These are phyloP conservation scores for Puccinia novopanici DNA, from an alignment of 1,284 basidiomycete genomes.

Conservation along the genomic window DNA sequence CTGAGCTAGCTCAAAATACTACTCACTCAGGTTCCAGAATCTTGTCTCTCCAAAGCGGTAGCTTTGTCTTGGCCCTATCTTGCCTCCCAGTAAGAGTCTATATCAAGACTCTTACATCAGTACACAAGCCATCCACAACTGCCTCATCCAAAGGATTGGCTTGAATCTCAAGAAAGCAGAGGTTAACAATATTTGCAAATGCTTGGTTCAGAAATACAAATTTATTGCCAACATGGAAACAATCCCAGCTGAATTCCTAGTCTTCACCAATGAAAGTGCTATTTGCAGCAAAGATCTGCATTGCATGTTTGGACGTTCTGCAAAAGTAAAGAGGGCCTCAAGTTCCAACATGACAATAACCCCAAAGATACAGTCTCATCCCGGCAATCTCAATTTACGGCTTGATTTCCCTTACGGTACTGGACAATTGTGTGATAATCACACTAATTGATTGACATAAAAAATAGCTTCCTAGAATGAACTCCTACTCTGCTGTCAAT, in stretches of 20 bases:
- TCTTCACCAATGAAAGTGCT: background rate
- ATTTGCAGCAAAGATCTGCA: slow-evolving; percentile 1
- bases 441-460: too few species aligned
- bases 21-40: too few species aligned
- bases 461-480: background rate
- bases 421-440: background rate
- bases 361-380: background rate
- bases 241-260: background rate
- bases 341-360: background rate
- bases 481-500: too few species aligned
- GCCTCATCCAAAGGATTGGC: background rate
- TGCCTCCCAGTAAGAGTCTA: background rate
- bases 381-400: background rate
- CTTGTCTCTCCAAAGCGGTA: too few species aligned
- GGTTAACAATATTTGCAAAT: background rate
- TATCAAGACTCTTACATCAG: background rate
- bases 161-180: slow-evolving; percentile 6
- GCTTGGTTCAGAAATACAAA: background rate
- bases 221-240: background rate
- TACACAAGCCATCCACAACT: background rate
- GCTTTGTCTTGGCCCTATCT: too few species aligned
- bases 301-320: background rate
- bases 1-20: too few species aligned
- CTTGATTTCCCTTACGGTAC: too few species aligned
- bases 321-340: background rate